phyloP scores from a whole-genome alignment of 768 basidiomycete species.

The Fomitopsis pulvina region DNA sequence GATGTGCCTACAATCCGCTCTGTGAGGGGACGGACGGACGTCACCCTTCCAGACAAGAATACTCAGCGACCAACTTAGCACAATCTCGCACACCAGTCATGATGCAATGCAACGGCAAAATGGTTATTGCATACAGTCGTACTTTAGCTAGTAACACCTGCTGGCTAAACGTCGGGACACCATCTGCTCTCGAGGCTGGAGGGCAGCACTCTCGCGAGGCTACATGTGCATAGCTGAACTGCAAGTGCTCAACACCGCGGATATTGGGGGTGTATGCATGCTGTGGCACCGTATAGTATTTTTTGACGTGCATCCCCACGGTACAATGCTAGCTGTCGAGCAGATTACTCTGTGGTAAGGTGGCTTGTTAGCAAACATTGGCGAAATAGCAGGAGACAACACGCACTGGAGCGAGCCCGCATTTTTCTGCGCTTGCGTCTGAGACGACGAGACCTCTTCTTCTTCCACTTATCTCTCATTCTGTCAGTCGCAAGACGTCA shows the following conservation, averaged over 20 bases:
- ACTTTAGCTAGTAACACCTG: too few relatives aligned
- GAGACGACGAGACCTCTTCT: conserved; percentile 90
- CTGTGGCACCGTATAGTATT: conserved; percentile 7
- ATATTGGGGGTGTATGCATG: conserved; percentile 8
- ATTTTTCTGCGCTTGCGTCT: conserved; percentile 94
- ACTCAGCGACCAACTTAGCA: too few relatives aligned
- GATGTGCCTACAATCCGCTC: too few relatives aligned
- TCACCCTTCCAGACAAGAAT: too few relatives aligned
- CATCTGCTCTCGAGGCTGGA: conserved; percentile 13
- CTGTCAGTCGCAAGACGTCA: conserved; percentile 23
- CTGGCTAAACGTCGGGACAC: conserved; percentile 14
- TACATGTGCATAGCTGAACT: not conserved
- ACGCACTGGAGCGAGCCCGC: conserved; percentile 90
- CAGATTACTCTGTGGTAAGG: conserved; percentile 21
- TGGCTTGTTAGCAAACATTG: not conserved
- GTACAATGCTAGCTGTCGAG: conserved; percentile 21
- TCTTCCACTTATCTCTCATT: conserved; percentile 98
- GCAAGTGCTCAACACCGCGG: conserved; percentile 11
- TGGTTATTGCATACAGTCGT: not conserved
- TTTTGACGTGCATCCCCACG: conserved; percentile 17
- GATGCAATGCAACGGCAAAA: not conserved
- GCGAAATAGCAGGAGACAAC: not conserved
- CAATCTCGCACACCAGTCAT: too few relatives aligned
- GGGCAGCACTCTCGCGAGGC: conserved; percentile 14
- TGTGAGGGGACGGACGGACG: too few relatives aligned